Conservation (phyloP, 495 filamentous ascomycete species). For the Beverwykella pulmonaria region DNA sequence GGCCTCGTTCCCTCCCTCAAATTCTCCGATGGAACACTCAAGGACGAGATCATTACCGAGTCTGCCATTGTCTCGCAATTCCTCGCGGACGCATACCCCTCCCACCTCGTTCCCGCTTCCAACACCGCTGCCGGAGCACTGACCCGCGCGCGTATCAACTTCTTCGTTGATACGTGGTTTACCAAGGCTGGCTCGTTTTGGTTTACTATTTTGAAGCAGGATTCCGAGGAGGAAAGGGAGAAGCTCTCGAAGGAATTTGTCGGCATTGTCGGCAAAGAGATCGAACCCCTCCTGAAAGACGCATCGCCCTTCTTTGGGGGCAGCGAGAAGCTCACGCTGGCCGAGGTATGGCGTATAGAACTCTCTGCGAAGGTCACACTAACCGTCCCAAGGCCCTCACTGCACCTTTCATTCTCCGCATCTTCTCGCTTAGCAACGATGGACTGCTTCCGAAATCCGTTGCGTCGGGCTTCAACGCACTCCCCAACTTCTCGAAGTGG, state of each 20-base stretch:
- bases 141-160: constrained; percentile 66
- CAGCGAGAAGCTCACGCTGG: constrained; percentile 70
- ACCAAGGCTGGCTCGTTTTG: constrained; percentile 60
- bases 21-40: constrained; percentile 59
- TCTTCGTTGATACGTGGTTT: constrained; percentile 78
- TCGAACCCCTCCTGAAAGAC: constrained; percentile 70
- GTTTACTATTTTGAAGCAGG: constrained; percentile 49
- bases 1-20: constrained; percentile 76
- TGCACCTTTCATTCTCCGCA: constrained; percentile 67
- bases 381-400: constrained; percentile 57
- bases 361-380: neutral
- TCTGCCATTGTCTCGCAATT: constrained; percentile 74
- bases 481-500: constrained; percentile 72
- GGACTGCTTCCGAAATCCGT: constrained; percentile 57
- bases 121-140: constrained; percentile 48
- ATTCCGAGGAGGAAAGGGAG: constrained; percentile 49
- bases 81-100: constrained; percentile 63
- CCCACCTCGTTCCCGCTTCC: constrained; percentile 57
- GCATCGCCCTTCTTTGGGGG: constrained; percentile 83
- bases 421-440: constrained; percentile 54
- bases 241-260: constrained; percentile 51
- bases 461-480: constrained; percentile 52
- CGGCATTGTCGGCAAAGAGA: constrained; percentile 65
- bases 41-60: constrained; percentile 69
- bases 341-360: constrained; percentile 63